Evolutionary conservation across 495 filamentous ascomycete genomes (phyloP).

Genomic region (Arthonia radiata): DNA sequence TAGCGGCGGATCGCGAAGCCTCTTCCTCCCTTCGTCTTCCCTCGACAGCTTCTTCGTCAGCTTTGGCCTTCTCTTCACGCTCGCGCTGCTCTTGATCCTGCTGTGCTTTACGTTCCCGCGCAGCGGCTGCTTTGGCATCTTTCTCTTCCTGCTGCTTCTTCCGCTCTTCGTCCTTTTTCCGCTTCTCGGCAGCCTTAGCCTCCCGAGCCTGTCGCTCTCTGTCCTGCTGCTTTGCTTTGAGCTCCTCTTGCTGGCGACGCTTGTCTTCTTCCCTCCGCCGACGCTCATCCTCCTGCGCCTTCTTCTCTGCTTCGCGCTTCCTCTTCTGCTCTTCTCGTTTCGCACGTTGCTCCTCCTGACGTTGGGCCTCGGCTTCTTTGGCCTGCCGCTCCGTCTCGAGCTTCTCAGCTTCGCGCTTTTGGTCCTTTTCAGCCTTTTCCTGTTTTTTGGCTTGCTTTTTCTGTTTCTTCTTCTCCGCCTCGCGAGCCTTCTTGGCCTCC

Average conservation of each 20-base stretch:
- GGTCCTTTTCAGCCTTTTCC: conserved; percentile 71
- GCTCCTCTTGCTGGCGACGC: conserved; percentile 51
- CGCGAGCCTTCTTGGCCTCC: conserved; percentile 79
- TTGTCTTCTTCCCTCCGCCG: conserved; percentile 56
- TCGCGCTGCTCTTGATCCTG: conserved; percentile 28
- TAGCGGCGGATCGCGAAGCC: conserved; percentile 15
- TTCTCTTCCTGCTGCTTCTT: conserved; percentile 48
- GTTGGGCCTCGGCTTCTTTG: conserved; percentile 52
- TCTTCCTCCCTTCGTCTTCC: conserved; percentile 34
- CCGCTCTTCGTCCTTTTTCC: conserved; percentile 33
- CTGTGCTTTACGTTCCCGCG: conserved; percentile 25
- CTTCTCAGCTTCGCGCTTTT: conserved; percentile 65
- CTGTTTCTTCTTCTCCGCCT: conserved; percentile 80
- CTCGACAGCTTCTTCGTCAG: conserved; percentile 28
- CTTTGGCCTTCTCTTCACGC: conserved; percentile 10
- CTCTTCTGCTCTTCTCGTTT: conserved; percentile 84
- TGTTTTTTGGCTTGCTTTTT: conserved; percentile 66
- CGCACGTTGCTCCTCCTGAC: conserved; percentile 48
- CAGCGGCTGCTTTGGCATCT: conserved; percentile 40
- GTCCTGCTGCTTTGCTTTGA: conserved; percentile 60
- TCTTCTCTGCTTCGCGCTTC: conserved; percentile 63
- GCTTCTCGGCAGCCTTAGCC: conserved; percentile 47
- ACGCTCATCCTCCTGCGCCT: conserved; percentile 70
- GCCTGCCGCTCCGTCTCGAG: conserved; percentile 45
- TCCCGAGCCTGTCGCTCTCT: conserved; percentile 47